These are phyloP conservation scores for Starmera amethionina DNA, from an alignment of 805 yeast genomes.

Conservation along the genomic window DNA sequence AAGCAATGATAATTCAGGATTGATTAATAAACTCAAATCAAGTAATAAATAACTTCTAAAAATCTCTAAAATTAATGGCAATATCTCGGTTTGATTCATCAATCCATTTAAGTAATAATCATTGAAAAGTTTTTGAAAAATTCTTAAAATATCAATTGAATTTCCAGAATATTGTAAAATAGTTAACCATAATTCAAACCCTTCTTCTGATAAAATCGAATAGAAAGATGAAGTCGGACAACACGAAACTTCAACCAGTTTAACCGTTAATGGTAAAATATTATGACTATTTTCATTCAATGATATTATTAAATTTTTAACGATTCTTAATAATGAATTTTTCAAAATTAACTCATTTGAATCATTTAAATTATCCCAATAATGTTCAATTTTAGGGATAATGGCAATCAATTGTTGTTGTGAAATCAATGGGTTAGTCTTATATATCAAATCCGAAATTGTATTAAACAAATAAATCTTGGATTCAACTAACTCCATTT, in stretches of 20 bases:
- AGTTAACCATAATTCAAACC: constrained; percentile 74
- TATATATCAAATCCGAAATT: constrained; percentile 49
- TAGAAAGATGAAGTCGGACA: constrained; percentile 47
- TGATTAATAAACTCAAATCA: constrained; percentile 28
- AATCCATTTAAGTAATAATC: constrained; percentile 45
- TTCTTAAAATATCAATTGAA: constrained; percentile 4
- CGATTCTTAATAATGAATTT: constrained; percentile 42
- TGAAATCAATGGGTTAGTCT: constrained; percentile 55
- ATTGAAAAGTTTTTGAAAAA: constrained; percentile 1
- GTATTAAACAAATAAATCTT: constrained; percentile 66
- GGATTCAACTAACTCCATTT: constrained; percentile 57
- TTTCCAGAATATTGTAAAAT: constrained; percentile 46
- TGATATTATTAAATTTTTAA: constrained; percentile 46
- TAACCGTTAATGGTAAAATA: constrained; percentile 49
- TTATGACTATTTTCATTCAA: constrained; percentile 41
- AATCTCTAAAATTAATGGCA: constrained; percentile 53
- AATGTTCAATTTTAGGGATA: constrained; percentile 50
- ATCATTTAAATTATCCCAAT: constrained; percentile 58
- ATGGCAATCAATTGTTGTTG: constrained; percentile 40
- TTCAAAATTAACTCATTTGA: constrained; percentile 37
- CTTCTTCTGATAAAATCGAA: constrained; percentile 69
- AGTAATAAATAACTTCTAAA: constrained; percentile 52
- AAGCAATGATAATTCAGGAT: constrained; percentile 24
- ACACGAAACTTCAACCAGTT: constrained; percentile 53
- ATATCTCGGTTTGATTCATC: constrained; percentile 61